Conservation (phyloP, 176 grass and related monocot species). For the Calamus simplicifolius region DNA sequence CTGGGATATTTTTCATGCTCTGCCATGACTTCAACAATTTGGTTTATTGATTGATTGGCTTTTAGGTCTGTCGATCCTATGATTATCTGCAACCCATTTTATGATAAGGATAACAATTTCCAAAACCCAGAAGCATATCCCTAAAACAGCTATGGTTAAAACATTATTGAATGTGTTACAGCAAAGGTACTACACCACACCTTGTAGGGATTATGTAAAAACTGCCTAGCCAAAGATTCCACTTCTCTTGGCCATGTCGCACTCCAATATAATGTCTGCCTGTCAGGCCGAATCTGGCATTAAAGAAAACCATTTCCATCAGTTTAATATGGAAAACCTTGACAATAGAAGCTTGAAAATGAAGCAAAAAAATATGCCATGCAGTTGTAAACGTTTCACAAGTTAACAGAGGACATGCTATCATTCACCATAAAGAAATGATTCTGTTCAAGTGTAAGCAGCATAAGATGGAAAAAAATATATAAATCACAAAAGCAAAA, state of each 20-base stretch:
- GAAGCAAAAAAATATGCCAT: neutral
- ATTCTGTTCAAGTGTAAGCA: too few relatives aligned
- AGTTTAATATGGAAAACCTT: neutral
- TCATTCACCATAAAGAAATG: too few relatives aligned
- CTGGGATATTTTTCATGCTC: slow-evolving; percentile 93
- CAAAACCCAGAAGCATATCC: too few relatives aligned
- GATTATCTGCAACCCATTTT: slow-evolving; percentile 49
- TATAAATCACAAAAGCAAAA: too few relatives aligned
- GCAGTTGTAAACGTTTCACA: too few relatives aligned
- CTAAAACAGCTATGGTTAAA: too few relatives aligned
- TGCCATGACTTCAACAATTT: slow-evolving; percentile 83
- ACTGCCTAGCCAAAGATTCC: slow-evolving; percentile 68
- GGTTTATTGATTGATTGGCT: slow-evolving; percentile 96
- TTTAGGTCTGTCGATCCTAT: slow-evolving; percentile 92
- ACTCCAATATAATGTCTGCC: slow-evolving; percentile 97
- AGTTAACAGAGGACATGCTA: too few relatives aligned
- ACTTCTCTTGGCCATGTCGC: slow-evolving; percentile 96
- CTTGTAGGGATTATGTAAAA: slow-evolving; percentile 96
- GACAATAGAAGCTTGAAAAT: neutral
- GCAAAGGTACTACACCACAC: slow-evolving; percentile 11
- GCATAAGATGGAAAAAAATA: too few relatives aligned
- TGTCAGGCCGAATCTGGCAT: slow-evolving; percentile 85
- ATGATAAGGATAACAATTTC: neutral
- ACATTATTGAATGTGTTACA: too few relatives aligned
- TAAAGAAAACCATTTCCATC: slow-evolving; percentile 3